Conservation (phyloP, 441 rosid species). For the Rhodomyrtus psidioides region DNA sequence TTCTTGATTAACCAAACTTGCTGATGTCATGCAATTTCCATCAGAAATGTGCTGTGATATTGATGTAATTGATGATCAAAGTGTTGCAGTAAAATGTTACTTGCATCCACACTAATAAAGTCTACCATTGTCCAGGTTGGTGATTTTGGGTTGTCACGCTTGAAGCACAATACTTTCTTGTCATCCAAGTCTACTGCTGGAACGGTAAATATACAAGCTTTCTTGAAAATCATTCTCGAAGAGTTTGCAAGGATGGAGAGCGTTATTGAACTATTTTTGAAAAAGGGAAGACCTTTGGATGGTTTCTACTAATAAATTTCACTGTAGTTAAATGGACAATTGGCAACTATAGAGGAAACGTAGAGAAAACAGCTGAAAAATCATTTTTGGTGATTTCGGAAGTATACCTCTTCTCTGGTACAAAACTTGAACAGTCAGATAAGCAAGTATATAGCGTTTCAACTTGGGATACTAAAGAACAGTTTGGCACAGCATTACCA, state of each 20-base stretch:
- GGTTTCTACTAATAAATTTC: background rate
- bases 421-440: background rate
- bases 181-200: conserved; percentile 99
- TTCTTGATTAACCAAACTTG: background rate
- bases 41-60: background rate
- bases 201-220: conserved; percentile 45
- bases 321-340: background rate
- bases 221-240: background rate
- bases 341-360: background rate
- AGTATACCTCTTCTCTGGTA: background rate
- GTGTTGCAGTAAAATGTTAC: background rate
- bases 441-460: background rate
- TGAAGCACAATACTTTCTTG: conserved; percentile 89
- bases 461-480: background rate
- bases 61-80: background rate
- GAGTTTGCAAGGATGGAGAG: background rate
- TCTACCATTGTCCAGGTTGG: conserved; percentile 45
- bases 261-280: background rate
- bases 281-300: background rate
- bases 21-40: background rate
- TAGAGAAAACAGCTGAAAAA: background rate
- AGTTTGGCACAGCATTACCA: background rate
- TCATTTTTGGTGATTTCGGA: background rate
- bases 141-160: conserved; percentile 97
- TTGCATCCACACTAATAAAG: background rate